These are phyloP conservation scores for Bocquillonia castaneifolia DNA, from an alignment of 441 rosid species.

Conservation along the genomic window DNA sequence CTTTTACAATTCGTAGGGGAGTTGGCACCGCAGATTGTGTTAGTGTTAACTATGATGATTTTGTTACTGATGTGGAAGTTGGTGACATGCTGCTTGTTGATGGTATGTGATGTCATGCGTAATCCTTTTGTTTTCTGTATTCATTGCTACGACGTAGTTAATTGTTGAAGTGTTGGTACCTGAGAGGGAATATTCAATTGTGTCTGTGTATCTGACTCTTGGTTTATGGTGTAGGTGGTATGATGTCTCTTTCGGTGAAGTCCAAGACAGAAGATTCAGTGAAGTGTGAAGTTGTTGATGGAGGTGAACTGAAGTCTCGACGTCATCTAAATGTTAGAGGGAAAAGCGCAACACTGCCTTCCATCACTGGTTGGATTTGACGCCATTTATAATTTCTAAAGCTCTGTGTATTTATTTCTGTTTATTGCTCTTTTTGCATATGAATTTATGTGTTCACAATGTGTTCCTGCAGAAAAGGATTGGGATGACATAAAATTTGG, in stretches of 20 bases:
- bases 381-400: not conserved
- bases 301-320: conserved; percentile 98
- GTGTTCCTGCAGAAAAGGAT: conserved; percentile 67
- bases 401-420: not conserved
- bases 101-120: conserved; percentile 49
- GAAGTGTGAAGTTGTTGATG: conserved; percentile 89
- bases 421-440: not conserved
- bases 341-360: conserved; percentile 93
- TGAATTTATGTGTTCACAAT: conserved; percentile 11
- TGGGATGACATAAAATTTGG: conserved; percentile 99
- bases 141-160: not conserved
- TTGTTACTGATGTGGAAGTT: conserved; percentile 82
- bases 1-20: conserved; percentile 86
- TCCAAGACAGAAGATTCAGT: conserved; percentile 94
- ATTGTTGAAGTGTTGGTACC: not conserved
- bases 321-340: conserved; percentile 95
- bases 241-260: conserved; percentile 90
- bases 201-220: not conserved
- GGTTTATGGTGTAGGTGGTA: conserved; percentile 62
- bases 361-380: conserved; percentile 74
- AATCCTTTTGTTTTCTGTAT: not conserved
- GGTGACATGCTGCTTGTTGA: conserved; percentile 99
- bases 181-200: not conserved
- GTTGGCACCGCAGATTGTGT: conserved; percentile 77
- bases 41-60: conserved; percentile 96